Evolutionary conservation across 225 moss, liverwort and hornwort species (phyloP).

Genomic region (Polytrichum formosum): DNA sequence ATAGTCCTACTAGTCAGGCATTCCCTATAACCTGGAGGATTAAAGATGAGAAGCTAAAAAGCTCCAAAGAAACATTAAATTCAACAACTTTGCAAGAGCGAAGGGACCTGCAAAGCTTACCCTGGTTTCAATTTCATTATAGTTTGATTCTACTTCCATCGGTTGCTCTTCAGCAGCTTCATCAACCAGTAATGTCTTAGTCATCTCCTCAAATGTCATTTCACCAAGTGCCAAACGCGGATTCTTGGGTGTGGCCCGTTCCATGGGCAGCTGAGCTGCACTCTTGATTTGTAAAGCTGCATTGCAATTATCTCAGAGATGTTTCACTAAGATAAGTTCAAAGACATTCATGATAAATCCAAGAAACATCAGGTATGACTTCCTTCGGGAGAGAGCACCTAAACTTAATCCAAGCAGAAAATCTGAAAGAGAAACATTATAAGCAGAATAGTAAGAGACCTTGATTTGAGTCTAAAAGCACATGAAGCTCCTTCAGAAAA

Average conservation of each 20-base stretch:
- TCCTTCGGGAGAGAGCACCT: neutral
- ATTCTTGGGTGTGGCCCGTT: constrained; percentile 46
- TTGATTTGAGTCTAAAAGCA: no score
- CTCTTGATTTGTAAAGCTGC: no score
- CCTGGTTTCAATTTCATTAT: constrained; percentile 45
- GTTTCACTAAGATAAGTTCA: neutral
- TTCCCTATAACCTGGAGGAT: no score
- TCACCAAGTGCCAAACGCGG: constrained; percentile 37
- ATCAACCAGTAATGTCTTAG: constrained; percentile 30
- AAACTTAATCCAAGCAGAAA: neutral
- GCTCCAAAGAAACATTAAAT: neutral
- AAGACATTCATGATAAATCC: neutral
- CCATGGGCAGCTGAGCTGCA: neutral
- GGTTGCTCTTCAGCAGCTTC: constrained; percentile 25
- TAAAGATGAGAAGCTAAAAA: neutral
- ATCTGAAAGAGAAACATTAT: neutral
- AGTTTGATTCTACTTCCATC: constrained; percentile 15
- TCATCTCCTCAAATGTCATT: constrained; percentile 38
- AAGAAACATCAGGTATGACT: neutral
- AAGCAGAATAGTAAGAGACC: neutral
- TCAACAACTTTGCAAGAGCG: neutral
- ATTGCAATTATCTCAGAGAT: neutral
- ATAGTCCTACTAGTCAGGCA: no score
- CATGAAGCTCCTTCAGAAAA: no score
- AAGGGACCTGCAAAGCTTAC: constrained; percentile 16